Evolutionary conservation across 768 basidiomycete species (phyloP).

Genomic region (Ramaria rubella): DNA sequence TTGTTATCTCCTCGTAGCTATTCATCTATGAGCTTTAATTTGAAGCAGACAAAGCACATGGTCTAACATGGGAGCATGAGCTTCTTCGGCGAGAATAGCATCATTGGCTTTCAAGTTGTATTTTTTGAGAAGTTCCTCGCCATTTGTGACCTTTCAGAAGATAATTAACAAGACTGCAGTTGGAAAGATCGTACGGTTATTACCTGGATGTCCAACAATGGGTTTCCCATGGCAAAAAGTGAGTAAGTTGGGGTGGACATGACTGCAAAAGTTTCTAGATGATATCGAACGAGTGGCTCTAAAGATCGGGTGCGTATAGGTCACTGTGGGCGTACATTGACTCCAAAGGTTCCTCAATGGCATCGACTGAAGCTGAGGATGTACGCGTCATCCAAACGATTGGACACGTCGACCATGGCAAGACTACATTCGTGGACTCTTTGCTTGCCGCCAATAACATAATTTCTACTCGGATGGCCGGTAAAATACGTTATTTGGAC

Average conservation of each 20-base stretch:
- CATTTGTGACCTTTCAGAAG: conserved; percentile 52
- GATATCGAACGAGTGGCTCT: neutral
- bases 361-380: conserved; percentile 30
- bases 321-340: neutral
- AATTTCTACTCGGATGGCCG: conserved; percentile 90
- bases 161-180: neutral
- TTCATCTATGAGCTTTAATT: neutral
- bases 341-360: neutral
- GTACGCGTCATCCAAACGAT: conserved; percentile 79
- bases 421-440: conserved; percentile 92
- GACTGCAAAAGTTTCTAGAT: neutral
- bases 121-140: conserved; percentile 79
- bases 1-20: conserved; percentile 86
- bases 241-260: conserved; percentile 47
- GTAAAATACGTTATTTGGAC: conserved; percentile 93
- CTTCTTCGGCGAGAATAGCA: conserved; percentile 88
- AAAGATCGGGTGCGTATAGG: neutral
- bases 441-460: conserved; percentile 97
- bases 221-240: conserved; percentile 91
- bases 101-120: conserved; percentile 91
- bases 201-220: conserved; percentile 87
- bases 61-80: conserved; percentile 79
- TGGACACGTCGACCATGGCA: conserved; percentile 93
- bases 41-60: neutral
- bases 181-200: neutral